Conservation (phyloP, 2,329 filamentous ascomycete genomes). For the Pyrenochaeta sp. region DNA sequence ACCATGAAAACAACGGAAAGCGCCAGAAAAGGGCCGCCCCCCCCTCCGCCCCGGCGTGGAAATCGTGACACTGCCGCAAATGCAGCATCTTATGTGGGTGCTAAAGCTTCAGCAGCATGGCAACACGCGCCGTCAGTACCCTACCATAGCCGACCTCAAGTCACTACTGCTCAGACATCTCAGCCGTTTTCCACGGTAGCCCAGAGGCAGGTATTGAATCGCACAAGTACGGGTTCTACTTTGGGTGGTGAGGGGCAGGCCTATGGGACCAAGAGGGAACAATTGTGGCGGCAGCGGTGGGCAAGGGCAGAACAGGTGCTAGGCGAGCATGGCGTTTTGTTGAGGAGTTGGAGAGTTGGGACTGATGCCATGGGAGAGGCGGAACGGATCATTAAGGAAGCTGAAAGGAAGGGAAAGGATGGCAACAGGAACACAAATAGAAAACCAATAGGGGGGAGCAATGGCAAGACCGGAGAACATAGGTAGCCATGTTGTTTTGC, state of each 20-base stretch:
- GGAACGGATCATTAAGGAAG: slow-evolving; percentile 68
- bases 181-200: slow-evolving; percentile 40
- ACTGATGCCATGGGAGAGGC: slow-evolving; percentile 74
- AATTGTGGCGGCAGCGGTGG: slow-evolving; percentile 75
- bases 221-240: slow-evolving; percentile 37
- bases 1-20: slow-evolving; percentile 19
- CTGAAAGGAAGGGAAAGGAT: slow-evolving; percentile 50
- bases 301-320: slow-evolving; percentile 70
- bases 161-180: slow-evolving; percentile 21
- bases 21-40: slow-evolving; percentile 33
- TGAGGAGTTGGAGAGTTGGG: slow-evolving; percentile 78
- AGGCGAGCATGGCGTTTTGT: slow-evolving; percentile 69
- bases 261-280: slow-evolving; percentile 71
- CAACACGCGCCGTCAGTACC: slow-evolving; percentile 43
- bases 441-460: neutral
- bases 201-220: slow-evolving; percentile 30
- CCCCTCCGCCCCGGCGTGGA: slow-evolving; percentile 49
- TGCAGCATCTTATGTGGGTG: slow-evolving; percentile 50
- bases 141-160: slow-evolving; percentile 35
- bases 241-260: slow-evolving; percentile 30
- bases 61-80: slow-evolving; percentile 48
- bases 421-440: slow-evolving; percentile 6
- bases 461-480: neutral
- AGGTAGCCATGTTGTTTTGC: neutral
- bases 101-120: slow-evolving; percentile 48